phyloP scores from a whole-genome alignment of 768 basidiomycete genomes.

The Calocybe indica region DNA sequence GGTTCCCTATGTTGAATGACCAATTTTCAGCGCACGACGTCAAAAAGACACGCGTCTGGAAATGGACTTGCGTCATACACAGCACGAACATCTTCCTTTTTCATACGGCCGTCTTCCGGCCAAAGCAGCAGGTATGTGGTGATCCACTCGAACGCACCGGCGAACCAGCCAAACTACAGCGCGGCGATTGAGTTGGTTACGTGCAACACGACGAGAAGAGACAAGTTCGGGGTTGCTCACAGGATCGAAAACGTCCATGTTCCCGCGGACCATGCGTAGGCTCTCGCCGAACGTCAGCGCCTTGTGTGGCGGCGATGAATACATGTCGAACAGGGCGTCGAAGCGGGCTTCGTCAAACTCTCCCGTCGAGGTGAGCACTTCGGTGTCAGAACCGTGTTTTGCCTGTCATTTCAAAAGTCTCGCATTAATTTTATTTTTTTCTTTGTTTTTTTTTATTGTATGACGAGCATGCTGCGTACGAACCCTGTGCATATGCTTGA shows the following conservation, averaged over 20 bases:
- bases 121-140: slow-evolving; percentile 32
- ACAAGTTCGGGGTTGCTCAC: slow-evolving; percentile 16
- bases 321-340: slow-evolving; percentile 33
- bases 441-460: neutral
- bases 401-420: slow-evolving; percentile 16
- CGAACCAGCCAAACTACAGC: slow-evolving; percentile 34
- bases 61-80: slow-evolving; percentile 29
- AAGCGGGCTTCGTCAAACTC: slow-evolving; percentile 35
- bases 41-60: too few species aligned
- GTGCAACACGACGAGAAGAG: neutral
- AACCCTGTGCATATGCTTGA: slow-evolving; percentile 33
- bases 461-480: slow-evolving; percentile 1
- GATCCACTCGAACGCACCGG: slow-evolving; percentile 35
- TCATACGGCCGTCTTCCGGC: slow-evolving; percentile 28
- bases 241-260: slow-evolving; percentile 30
- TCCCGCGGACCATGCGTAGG: slow-evolving; percentile 34
- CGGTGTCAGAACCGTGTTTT: slow-evolving; percentile 38
- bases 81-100: slow-evolving; percentile 32
- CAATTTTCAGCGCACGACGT: too few species aligned
- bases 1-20: slow-evolving; percentile 17
- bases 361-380: slow-evolving; percentile 29
- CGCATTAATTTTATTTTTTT: too few species aligned
- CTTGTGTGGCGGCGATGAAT: slow-evolving; percentile 32
- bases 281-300: slow-evolving; percentile 32
- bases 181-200: neutral